These are phyloP conservation scores for Astragalus glycyphyllos DNA, from an alignment of 306 rosid genomes.

Conservation along the genomic window DNA sequence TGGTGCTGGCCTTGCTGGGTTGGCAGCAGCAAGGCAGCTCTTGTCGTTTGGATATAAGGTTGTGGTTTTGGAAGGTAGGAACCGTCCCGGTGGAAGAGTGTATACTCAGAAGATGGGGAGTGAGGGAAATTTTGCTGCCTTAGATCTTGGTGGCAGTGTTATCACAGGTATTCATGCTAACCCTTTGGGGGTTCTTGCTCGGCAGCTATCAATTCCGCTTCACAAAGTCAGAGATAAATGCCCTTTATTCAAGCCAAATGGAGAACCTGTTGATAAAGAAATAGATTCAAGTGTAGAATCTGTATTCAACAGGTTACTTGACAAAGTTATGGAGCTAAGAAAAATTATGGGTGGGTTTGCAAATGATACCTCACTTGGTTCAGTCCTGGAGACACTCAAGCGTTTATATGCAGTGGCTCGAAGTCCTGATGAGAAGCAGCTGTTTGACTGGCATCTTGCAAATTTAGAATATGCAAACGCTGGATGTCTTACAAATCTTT, in stretches of 20 bases:
- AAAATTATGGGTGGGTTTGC: slow-evolving; percentile 89
- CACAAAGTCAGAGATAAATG: slow-evolving; percentile 92
- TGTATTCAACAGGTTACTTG: slow-evolving; percentile 83
- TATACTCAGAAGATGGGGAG: slow-evolving; percentile 85
- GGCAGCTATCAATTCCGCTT: slow-evolving; percentile 91
- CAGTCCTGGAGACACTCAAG: slow-evolving; percentile 80
- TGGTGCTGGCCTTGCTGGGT: slow-evolving; percentile 94
- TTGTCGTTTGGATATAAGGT: slow-evolving; percentile 86
- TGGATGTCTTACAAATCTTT: slow-evolving; percentile 91
- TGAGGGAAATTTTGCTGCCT: slow-evolving; percentile 66
- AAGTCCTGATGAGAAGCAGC: slow-evolving; percentile 71
- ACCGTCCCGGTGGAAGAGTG: slow-evolving; percentile 92
- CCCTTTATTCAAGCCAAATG: slow-evolving; percentile 86
- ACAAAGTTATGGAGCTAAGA: slow-evolving; percentile 87
- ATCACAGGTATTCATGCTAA: slow-evolving; percentile 96
- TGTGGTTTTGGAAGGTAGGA: slow-evolving; percentile 82
- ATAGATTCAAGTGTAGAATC: slow-evolving; percentile 70
- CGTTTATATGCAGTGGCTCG: slow-evolving; percentile 71
- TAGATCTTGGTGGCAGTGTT: slow-evolving; percentile 93
- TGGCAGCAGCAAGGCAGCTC: slow-evolving; percentile 95
- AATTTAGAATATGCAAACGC: slow-evolving; percentile 97
- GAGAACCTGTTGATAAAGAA: slow-evolving; percentile 65
- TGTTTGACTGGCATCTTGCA: slow-evolving; percentile 95
- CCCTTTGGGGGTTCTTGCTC: slow-evolving; percentile 92
- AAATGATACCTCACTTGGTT: slow-evolving; percentile 78